Evolutionary conservation across 257 asterid genomes (phyloP).

Genomic region (Penstemon newberryi): DNA sequence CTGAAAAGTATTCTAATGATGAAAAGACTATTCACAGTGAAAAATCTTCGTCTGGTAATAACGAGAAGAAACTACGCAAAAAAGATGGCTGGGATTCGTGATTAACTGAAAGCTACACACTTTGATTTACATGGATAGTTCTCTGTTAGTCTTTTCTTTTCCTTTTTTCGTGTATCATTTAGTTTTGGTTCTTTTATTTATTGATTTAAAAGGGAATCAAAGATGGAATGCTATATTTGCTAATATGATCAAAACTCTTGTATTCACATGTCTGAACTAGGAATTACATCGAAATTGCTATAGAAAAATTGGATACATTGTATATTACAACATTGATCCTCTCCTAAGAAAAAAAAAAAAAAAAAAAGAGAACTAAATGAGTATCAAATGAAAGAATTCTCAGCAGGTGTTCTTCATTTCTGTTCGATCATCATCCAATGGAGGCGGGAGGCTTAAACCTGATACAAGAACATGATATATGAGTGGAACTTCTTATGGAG

Average conservation of each 20-base stretch:
- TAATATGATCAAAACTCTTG: constrained; percentile 30
- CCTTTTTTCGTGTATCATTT: neutral
- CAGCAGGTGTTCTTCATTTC: constrained; percentile 5
- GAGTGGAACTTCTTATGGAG: constrained; percentile 28
- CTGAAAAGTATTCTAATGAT: constrained; percentile 14
- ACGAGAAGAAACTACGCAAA: constrained; percentile 37
- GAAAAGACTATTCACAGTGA: constrained; percentile 28
- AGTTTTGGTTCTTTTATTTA: too few relatives aligned
- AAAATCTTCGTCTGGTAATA: constrained; percentile 24
- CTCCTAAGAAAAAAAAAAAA: constrained; percentile 22
- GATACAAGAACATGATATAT: constrained; percentile 43
- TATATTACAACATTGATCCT: constrained; percentile 26
- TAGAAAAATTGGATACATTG: constrained; percentile 39
- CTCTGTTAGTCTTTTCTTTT: neutral
- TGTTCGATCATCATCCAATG: constrained; percentile 27
- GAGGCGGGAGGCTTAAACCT: constrained; percentile 43
- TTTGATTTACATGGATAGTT: constrained; percentile 18
- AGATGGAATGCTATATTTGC: neutral
- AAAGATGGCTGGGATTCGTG: constrained; percentile 40
- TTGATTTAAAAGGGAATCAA: constrained; percentile 6
- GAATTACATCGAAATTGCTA: constrained; percentile 38
- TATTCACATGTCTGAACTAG: constrained; percentile 51
- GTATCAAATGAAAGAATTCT: constrained; percentile 15
- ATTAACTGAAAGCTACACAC: constrained; percentile 27
- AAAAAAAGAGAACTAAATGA: constrained; percentile 25